Evolutionary conservation across 805 yeast genomes (phyloP), one percentile per base, ranked within the genome.

Genomic region (Cephaloascus albidus): DNA sequence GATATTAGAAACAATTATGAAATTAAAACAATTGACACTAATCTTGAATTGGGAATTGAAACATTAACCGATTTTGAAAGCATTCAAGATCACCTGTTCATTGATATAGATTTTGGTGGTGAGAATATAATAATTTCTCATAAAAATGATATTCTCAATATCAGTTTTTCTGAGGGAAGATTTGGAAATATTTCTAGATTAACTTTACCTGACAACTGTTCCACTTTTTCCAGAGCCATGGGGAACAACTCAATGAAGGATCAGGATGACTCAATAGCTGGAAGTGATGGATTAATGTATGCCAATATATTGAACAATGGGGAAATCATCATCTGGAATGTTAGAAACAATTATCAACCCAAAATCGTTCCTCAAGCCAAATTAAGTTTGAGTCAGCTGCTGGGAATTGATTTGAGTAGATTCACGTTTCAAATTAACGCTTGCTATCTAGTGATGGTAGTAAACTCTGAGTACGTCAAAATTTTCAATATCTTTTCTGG

Each of bases 401-500:
- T 48, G n/a, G n/a, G n/a, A n/a, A 26, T 45, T 52, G 18, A 52
- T 47, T 17, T 15, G 37, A 30, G 18, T 55, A 61, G 4, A 35
- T 43, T 1, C 23, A 42, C 28, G 35, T 19, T 3, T 61, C 61
- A 3, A 39, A 42, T 26, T 51, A 48, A 10, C 46, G 50, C 40
- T 58, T 2, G 49, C 53, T 3, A 36, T 61, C 12, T 59, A 52
- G 37, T 45, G 61, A 1, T 32, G 52, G 34, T 52, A 60, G 5
- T 40, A 54, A 18, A 49, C 65, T 6, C 55, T 71, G 5, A 71
- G 73, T 0, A 68, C 69, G 2, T 62, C 20, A 65, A 66, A 38
- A 35, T 70, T 15, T 66, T 67, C 50, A 66, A 72, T 47, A 47
- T 63, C 1, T 54, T 59, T 38, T 68, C 70, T 0, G 78, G 78